Percentiles rank a stretch among this genome's conserved stretches.
These are phyloP conservation scores for Saccharomycopsis hybrid DNA, from an alignment of 1,139 yeast species.

Conservation along the genomic window DNA sequence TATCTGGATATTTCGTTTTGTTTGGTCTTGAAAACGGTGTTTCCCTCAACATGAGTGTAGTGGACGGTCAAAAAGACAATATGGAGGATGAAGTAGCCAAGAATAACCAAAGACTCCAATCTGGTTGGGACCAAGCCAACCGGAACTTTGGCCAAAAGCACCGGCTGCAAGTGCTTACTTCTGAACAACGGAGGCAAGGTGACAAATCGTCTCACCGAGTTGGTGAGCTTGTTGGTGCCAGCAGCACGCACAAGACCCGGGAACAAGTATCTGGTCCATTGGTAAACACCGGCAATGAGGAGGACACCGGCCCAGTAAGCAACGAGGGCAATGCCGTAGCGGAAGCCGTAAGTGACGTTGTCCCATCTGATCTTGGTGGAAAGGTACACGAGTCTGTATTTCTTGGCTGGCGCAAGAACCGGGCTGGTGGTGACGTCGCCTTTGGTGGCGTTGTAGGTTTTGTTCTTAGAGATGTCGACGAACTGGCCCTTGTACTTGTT, in stretches of 20 bases:
- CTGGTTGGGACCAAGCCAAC: conserved; percentile 45
- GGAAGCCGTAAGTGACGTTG: neutral
- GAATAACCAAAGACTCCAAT: conserved; percentile 46
- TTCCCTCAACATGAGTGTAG: conserved; percentile 3
- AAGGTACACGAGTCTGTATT: conserved; percentile 3
- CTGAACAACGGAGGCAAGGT: conserved; percentile 1
- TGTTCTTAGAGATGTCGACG: conserved; percentile 1
- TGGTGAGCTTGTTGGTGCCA: conserved; percentile 11
- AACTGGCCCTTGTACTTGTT: neutral
- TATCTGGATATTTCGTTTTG: conserved; percentile 44
- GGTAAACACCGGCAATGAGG: conserved; percentile 1
- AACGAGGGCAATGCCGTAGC: conserved; percentile 7
- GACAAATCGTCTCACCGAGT: conserved; percentile 20
- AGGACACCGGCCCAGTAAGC: conserved; percentile 10
- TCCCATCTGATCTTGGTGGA: conserved; percentile 5
- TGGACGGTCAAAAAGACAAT: conserved; percentile 37
- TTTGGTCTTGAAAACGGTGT: conserved; percentile 33
- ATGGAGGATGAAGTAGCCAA: conserved; percentile 41
- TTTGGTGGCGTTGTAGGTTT: neutral
- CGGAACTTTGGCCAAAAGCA: conserved; percentile 27
- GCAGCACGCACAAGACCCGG: conserved; percentile 29
- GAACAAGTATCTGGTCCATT: conserved; percentile 6
- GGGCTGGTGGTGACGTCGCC: conserved; percentile 1
- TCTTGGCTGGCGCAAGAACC: neutral
- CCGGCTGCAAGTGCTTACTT: conserved; percentile 12